Conservation (phyloP, 495 filamentous ascomycete species). For the Letharia columbiana region DNA sequence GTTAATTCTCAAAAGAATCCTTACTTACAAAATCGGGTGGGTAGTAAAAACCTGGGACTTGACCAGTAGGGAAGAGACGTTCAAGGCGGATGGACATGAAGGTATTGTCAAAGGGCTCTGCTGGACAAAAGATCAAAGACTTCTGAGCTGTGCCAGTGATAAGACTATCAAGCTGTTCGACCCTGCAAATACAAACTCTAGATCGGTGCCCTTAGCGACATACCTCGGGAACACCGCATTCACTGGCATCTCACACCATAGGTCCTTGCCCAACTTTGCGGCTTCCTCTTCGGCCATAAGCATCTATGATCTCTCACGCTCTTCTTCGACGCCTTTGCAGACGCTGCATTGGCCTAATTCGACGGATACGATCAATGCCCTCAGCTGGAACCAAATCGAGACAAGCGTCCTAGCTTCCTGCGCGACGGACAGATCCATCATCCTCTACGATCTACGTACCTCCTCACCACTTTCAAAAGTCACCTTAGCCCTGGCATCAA, state of each 20-base stretch:
- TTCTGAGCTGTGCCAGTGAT: conserved; percentile 86
- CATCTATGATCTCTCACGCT: conserved; percentile 75
- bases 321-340: conserved; percentile 63
- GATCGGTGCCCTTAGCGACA: conserved; percentile 60
- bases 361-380: conserved; percentile 82
- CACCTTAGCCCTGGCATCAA: conserved; percentile 70
- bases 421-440: conserved; percentile 74
- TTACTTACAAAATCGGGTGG: neutral
- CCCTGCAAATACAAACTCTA: conserved; percentile 63
- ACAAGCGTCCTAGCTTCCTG: conserved; percentile 80
- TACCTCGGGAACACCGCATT: conserved; percentile 77
- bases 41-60: conserved; percentile 82
- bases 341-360: conserved; percentile 78
- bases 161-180: conserved; percentile 83
- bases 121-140: conserved; percentile 74
- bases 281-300: conserved; percentile 72
- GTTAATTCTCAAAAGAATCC: neutral
- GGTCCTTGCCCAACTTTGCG: conserved; percentile 62
- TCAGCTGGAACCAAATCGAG: conserved; percentile 89
- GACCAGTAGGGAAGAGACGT: conserved; percentile 65
- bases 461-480: conserved; percentile 71
- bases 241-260: conserved; percentile 76
- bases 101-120: conserved; percentile 86
- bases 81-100: conserved; percentile 72
- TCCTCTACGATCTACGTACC: conserved; percentile 86